Evolutionary conservation across 306 rosid species (phyloP), one percentile per base, ranked within the genome.

Genomic region (Citrullus amarus): DNA sequence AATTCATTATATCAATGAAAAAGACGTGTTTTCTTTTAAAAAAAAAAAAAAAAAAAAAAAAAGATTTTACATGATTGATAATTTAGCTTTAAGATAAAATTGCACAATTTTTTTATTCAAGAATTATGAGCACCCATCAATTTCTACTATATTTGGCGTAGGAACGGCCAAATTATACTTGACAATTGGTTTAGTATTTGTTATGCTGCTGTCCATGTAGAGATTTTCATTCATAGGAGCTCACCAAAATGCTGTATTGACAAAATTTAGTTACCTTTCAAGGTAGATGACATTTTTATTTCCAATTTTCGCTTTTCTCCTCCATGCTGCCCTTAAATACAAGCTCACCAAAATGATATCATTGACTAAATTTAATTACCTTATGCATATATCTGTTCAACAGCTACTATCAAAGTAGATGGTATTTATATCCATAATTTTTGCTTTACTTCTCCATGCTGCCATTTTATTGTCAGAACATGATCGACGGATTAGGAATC

Each of bases 401-500:
- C 46, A 25, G 16, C 58, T 54, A 18, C 58, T 54, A 18, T 54
- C 30, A 4, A 51, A 46, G 51, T 50, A 28, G 30, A 61, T 75
- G 54, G 20, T 78, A 59, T 82, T 30, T 32, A 15, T 8, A 16
- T 66, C 18, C 36, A 77, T 82, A 56, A 57, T 78, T 85, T 41
- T 78, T 43, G 59, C 73, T 12, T 79, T 60, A 73, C 80, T 87
- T 36, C 25, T 85, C 84, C 58, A 75, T 78, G 80, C 80, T 82
- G 79, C 75, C 71, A 30, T 81, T 62, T 44, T 78, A 82, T 81
- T 79, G 36, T 79, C 90, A 95, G 98, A 95, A 95, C 87, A 91
- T 95, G 92, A 92, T 95, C 59, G 98, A 95, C 83, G 97, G 98
- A 81, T 89, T 95, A 84, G 98, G 98, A 81, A 91, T 95, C 81